Percentiles rank a stretch among this genome's conserved stretches.
phyloP scores from a whole-genome alignment of 441 rosid species.

The Hura crepitans region DNA sequence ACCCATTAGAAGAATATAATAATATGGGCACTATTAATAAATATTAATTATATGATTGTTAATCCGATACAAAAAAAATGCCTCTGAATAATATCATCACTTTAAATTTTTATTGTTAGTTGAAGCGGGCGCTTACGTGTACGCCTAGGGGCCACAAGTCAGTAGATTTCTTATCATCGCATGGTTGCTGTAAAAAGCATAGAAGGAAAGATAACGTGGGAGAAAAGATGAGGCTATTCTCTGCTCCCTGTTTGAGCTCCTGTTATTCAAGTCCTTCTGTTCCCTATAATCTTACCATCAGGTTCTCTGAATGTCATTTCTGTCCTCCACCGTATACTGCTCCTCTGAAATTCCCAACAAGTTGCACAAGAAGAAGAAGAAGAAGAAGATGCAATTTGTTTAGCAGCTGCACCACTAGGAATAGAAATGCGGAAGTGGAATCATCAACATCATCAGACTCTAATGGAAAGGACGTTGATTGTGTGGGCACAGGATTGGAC shows the following conservation, averaged over 20 bases:
- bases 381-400: slow-evolving; percentile 3
- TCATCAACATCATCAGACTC: slow-evolving; percentile 15
- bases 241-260: neutral
- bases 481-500: slow-evolving; percentile 58
- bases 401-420: slow-evolving; percentile 27
- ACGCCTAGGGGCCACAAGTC: no score
- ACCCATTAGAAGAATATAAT: no score
- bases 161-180: no score
- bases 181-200: no score
- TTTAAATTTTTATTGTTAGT: no score
- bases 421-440: slow-evolving; percentile 29
- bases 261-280: neutral
- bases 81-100: no score
- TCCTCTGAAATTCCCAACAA: neutral
- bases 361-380: neutral
- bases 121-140: no score
- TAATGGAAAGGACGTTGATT: slow-evolving; percentile 32
- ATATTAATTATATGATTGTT: no score
- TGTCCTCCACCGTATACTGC: neutral
- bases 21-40: no score
- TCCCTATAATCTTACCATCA: neutral
- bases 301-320: neutral
- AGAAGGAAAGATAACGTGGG: no score
- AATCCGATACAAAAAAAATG: no score
- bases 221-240: neutral